Base-by-base conservation (phyloP, 1,284 basidiomycete genomes). In the Cystobasidiaceae sp. region DNA sequence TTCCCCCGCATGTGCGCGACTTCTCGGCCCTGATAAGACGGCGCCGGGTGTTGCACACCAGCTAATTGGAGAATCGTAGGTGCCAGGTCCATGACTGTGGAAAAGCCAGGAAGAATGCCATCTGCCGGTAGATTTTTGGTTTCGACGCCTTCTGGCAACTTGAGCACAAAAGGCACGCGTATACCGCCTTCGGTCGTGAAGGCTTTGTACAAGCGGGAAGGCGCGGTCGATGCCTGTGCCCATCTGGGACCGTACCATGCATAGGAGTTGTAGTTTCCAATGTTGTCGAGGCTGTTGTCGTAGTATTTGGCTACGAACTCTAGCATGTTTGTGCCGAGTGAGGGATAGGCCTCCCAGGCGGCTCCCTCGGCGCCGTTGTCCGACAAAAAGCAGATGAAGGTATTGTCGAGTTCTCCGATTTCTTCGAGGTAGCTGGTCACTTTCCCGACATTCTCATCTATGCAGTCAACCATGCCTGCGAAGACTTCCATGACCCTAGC, bases 351-450 rank as follows among this genome's bases (percentile, higher is more conserved):
- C 21, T 71, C 71, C 27, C 65, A 67, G 46, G 70, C 56, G 13
- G 71, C 71, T 11, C 76, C 76, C 64, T 77, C 75, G 1, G 75
- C 75, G 9, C 75, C 76, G 57, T 77, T 77, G 60, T 77, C 76
- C 37, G 62, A 66, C 28, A 70, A 69, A 64, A 77, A 77, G 28
- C 76, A 63, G 41, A 77, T 57, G n/a, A 77, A 68, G 6, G 76
- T 77, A 54, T 75, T 70, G 54, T 76, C 75, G 25, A 73, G 43
- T 51, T 75, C 71, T 32, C 68, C 70, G 11, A 46, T 30, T 13
- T 21, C 15, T 25, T 60, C 37, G 33, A 62, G 15, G 27, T 7
- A 9, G 15, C 25, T 6, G 3, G 2, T 19, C 3, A 45, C 17
- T 13, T 19, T 8, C 13, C 45, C 45, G n/a, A 75, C 73, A 44